Evolutionary conservation across 257 asterid genomes (phyloP), one percentile per base, ranked within the genome.

Genomic region (Nicotiana otophora): DNA sequence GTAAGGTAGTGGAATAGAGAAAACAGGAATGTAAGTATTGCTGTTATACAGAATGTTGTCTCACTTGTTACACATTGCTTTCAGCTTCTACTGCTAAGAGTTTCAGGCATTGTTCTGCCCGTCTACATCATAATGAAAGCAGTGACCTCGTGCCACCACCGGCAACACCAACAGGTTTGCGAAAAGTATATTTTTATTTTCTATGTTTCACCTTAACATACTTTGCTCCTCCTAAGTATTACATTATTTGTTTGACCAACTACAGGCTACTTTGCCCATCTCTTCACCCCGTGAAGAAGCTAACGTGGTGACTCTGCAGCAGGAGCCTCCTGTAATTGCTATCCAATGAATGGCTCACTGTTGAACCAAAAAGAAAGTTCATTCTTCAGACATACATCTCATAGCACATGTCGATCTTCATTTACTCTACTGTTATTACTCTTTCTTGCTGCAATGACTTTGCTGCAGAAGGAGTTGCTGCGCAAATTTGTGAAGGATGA

Each of bases 41-140:
- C 46, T 28, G 51, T 28, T 15, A 28, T 0, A 28, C 64, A 5
- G 20, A 78, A 30, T 31, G 23, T 81, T 28, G 31, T 33, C 82
- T 61, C 87, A 70, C 83, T 81, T 23, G 77, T 81, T 53, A 66
- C 12, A 30, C n/a, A 10, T 33, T 67, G 66, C 81, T 72, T 84
- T 80, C 97, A 96, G 99, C 54, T 96, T 64, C 34, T 93, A 82
- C 84, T 94, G 84, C 92, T 96, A 20, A 82, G 94, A 82, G 69
- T 90, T 75, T 78, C 87, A 60, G 97, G 99, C 85, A 94, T 96
- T 81, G 85, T 92, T 68, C 82, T 94, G 69, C 98, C 99, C 20
- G 81, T 93, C 83, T 96, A 92, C 90, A 88, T 96, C 46, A 92
- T 96, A 85, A 89, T 94, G 84, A 93, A 92, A 90, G 91, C 94